phyloP scores from a whole-genome alignment of 805 yeast species.

The Candida corydali region DNA sequence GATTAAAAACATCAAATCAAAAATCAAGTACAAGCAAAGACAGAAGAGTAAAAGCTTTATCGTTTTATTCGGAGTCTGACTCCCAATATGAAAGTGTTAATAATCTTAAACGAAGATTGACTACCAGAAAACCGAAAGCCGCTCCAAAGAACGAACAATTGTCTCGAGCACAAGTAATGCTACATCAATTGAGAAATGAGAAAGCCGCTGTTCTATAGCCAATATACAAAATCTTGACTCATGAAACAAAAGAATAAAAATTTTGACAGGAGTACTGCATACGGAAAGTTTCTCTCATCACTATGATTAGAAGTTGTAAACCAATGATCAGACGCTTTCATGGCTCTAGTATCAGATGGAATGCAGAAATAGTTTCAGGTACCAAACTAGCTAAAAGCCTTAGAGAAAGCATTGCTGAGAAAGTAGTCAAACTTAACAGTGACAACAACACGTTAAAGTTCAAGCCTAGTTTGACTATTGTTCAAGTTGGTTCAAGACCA shows the following conservation, averaged over 20 bases:
- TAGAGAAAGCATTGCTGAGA: conserved; percentile 34
- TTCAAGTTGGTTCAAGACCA: conserved; percentile 87
- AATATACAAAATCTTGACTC: too few relatives aligned
- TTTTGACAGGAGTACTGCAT: conserved; percentile 4
- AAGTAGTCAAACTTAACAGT: conserved; percentile 34
- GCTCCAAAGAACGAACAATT: conserved; percentile 20
- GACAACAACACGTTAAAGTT: conserved; percentile 38
- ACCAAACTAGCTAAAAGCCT: conserved; percentile 37
- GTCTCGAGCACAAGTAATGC: conserved; percentile 40
- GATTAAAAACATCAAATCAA: conserved; percentile 27
- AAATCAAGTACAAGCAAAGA: conserved; percentile 15
- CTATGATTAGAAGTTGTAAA: conserved; percentile 3
- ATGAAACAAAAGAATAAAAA: too few relatives aligned
- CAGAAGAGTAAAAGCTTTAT: conserved; percentile 29
- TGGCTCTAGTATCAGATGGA: conserved; percentile 11
- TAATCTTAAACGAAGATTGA: conserved; percentile 33
- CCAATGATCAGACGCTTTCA: conserved; percentile 7
- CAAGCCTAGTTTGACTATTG: conserved; percentile 72
- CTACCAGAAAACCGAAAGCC: conserved; percentile 20
- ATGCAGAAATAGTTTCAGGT: conserved; percentile 40
- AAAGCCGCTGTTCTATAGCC: too few relatives aligned
- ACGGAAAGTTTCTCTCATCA: not conserved
- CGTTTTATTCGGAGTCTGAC: conserved; percentile 22
- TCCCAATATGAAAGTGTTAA: conserved; percentile 37
- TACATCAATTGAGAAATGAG: conserved; percentile 27